Evolutionary conservation across 352 stramenopile species (phyloP).

Genomic region (Phytophthora sojae): DNA sequence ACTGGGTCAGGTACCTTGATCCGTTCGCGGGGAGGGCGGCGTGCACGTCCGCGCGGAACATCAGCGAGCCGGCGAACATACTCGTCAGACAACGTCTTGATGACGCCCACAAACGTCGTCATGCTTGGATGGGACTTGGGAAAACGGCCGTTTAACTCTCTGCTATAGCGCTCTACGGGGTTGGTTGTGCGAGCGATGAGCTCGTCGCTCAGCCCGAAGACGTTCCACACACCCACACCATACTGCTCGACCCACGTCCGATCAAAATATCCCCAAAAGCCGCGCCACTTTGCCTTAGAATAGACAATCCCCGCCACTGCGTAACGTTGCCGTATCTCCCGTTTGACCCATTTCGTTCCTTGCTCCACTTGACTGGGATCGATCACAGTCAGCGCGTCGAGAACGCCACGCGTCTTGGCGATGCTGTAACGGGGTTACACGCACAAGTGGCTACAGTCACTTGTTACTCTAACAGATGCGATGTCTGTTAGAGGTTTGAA

Average conservation of each 20-base stretch:
- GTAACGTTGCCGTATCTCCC: neutral
- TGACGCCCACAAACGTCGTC: neutral
- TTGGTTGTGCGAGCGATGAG: conserved; percentile 13
- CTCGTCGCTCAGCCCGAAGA: neutral
- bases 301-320: neutral
- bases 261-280: conserved; percentile 1
- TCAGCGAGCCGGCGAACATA: neutral
- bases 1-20: neutral
- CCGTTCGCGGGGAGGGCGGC: neutral
- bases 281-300: conserved; percentile 1
- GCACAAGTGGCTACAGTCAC: too few species aligned
- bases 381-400: conserved; percentile 13
- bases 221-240: conserved; percentile 3
- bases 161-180: conserved; percentile 11
- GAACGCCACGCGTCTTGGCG: neutral
- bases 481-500: too few species aligned
- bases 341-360: conserved; percentile 5
- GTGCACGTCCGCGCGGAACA: too few species aligned
- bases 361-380: conserved; percentile 1
- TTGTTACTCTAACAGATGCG: too few species aligned
- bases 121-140: conserved; percentile 2
- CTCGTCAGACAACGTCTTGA: neutral
- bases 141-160: neutral
- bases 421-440: too few species aligned
- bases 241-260: conserved; percentile 11